These are phyloP conservation scores for Oryza australiensis DNA, from an alignment of 176 grass and related monocot species.

Conservation along the genomic window DNA sequence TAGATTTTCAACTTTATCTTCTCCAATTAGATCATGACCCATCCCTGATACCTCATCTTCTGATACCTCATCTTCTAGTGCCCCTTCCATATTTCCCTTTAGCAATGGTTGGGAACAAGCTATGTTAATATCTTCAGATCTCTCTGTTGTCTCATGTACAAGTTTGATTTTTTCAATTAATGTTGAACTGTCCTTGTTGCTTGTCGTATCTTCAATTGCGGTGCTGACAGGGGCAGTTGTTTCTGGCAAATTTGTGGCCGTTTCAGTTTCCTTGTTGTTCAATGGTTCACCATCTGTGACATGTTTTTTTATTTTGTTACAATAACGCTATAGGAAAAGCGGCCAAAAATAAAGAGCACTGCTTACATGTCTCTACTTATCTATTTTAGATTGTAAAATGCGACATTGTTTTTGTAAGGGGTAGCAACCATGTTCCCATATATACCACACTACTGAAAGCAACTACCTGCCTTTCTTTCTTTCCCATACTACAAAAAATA, in stretches of 20 bases:
- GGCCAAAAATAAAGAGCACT: not conserved
- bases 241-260: not conserved
- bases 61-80: constrained; percentile 29
- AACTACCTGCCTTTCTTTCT: not conserved
- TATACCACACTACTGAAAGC: not conserved
- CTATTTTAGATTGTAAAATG: constrained; percentile 21
- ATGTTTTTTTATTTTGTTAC: constrained; percentile 31
- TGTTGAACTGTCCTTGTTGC: constrained; percentile 22
- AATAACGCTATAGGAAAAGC: constrained; percentile 3
- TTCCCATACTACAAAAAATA: not conserved
- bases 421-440: not conserved
- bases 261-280: constrained; percentile 27
- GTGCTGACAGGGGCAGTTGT: not conserved
- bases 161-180: constrained; percentile 7
- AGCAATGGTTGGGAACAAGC: not conserved
- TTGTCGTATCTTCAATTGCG: constrained; percentile 32
- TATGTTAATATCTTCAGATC: constrained; percentile 8
- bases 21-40: constrained; percentile 27
- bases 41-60: constrained; percentile 34
- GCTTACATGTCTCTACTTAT: not conserved
- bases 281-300: constrained; percentile 21
- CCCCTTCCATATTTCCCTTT: constrained; percentile 28
- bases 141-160: not conserved
- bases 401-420: not conserved
- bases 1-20: constrained; percentile 29